These are phyloP conservation scores for Cokeromyces recurvatus DNA, from an alignment of 371 early-diverging fungal species.

Conservation along the genomic window DNA sequence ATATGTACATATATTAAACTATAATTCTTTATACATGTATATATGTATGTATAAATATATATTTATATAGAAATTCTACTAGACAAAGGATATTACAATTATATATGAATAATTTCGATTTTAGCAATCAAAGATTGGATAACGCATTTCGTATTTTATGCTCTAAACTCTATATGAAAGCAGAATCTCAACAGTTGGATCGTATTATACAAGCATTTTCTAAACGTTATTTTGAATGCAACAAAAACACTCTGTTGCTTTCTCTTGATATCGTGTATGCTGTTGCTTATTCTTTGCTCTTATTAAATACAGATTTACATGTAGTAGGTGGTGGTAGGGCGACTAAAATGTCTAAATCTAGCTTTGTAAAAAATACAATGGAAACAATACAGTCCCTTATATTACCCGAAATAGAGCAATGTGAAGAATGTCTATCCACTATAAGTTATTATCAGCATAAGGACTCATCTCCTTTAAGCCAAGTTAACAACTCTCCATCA, in stretches of 20 bases:
- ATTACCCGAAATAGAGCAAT: too few species aligned
- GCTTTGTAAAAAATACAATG: constrained; percentile 54
- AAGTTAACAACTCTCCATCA: too few species aligned
- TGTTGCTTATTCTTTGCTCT: constrained; percentile 74
- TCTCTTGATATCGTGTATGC: constrained; percentile 68
- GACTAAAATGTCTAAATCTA: constrained; percentile 47
- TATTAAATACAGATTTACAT: constrained; percentile 90
- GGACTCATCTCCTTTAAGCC: too few species aligned
- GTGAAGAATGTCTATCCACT: too few species aligned
- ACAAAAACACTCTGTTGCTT: constrained; percentile 27
- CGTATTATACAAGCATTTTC: constrained; percentile 78
- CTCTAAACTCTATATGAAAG: constrained; percentile 65
- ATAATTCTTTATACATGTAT: not conserved
- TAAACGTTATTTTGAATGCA: constrained; percentile 73
- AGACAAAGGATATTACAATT: constrained; percentile 20
- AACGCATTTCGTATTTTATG: constrained; percentile 71
- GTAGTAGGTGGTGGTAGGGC: constrained; percentile 47
- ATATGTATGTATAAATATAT: not conserved
- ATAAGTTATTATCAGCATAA: not conserved
- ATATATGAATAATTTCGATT: constrained; percentile 79
- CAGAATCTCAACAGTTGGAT: constrained; percentile 88
- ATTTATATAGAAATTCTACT: not conserved
- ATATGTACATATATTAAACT: too few species aligned
- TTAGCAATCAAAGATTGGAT: constrained; percentile 61
- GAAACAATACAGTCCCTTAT: constrained; percentile 25